Evolutionary conservation across 768 basidiomycete genomes (phyloP).

Genomic region (Lentinula detonsa): DNA sequence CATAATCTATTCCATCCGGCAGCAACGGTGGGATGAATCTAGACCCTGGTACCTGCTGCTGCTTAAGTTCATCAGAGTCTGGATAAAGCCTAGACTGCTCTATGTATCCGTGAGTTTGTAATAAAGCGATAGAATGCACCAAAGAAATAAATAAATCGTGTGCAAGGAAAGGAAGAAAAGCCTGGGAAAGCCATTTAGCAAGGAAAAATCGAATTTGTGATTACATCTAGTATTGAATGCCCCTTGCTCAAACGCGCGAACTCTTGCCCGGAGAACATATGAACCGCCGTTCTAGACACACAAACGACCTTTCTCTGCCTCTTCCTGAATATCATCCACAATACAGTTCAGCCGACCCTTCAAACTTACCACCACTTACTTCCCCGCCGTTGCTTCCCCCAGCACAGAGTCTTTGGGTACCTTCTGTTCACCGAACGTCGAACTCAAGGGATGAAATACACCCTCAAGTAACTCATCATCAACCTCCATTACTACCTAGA

Average conservation of each 20-base stretch:
- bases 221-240: neutral
- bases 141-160: neutral
- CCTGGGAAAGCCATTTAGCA: neutral
- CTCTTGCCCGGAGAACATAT: constrained; percentile 1
- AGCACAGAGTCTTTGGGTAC: constrained; percentile 15
- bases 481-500: constrained; percentile 7
- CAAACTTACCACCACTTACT: constrained; percentile 15
- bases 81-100: neutral
- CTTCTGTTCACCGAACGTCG: constrained; percentile 28
- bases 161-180: neutral
- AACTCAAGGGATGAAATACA: constrained; percentile 36
- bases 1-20: too few relatives aligned
- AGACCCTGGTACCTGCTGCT: too few relatives aligned
- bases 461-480: constrained; percentile 14
- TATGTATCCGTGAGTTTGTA: neutral
- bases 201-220: neutral
- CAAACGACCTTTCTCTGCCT: constrained; percentile 2
- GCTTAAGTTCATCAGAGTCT: neutral
- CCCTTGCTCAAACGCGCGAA: neutral
- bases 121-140: neutral
- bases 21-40: too few relatives aligned
- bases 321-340: constrained; percentile 2
- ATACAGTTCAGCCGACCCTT: neutral
- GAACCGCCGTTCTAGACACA: constrained; percentile 7
- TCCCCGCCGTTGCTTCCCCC: constrained; percentile 20